A percentile compares a stretch with the other conserved stretches of the same genome.
Evolutionary conservation across 1,139 yeast species (phyloP).

Genomic region (Candida sp.): DNA sequence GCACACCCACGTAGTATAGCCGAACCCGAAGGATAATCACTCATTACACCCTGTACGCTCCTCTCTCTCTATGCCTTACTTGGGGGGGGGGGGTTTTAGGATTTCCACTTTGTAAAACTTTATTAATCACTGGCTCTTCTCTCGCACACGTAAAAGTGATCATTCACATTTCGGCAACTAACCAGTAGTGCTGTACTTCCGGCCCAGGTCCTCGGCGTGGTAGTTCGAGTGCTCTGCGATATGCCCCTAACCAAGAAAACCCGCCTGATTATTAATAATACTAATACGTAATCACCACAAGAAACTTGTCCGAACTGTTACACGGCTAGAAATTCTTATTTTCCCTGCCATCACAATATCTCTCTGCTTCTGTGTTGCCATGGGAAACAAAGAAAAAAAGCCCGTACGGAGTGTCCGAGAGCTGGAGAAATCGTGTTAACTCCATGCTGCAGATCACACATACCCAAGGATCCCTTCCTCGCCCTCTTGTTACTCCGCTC

Average conservation of each 20-base stretch:
- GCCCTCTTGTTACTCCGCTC: not conserved
- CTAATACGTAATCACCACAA: not conserved
- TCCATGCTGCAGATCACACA: not conserved
- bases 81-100: not conserved
- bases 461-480: not conserved
- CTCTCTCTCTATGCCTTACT: no score
- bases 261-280: not conserved
- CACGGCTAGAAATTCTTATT: not conserved
- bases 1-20: not conserved
- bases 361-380: not conserved
- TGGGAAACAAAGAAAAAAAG: not conserved
- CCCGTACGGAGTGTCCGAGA: not conserved
- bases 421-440: not conserved
- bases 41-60: not conserved
- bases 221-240: not conserved
- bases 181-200: not conserved
- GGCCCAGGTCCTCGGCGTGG: not conserved
- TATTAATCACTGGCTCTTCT: not conserved
- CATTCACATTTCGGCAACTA: not conserved
- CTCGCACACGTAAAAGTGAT: not conserved
- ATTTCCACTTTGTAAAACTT: not conserved
- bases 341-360: not conserved
- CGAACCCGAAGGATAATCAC: slow-evolving; percentile 1
- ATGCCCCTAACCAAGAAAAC: not conserved
- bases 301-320: not conserved